Evolutionary conservation across 2,329 filamentous ascomycete species (phyloP).

Genomic region (Talaromyces sp.): DNA sequence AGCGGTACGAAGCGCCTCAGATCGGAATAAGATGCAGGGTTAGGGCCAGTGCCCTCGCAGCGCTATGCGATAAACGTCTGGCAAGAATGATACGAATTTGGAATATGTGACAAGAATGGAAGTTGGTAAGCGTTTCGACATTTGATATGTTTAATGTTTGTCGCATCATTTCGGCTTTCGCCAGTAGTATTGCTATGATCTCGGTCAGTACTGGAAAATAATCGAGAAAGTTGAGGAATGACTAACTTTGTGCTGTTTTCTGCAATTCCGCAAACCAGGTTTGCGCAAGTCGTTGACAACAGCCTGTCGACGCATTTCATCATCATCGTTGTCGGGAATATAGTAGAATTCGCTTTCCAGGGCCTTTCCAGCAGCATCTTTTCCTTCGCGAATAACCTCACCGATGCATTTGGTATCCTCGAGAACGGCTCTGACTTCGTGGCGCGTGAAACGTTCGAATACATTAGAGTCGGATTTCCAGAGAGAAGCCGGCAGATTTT

Average conservation of each 20-base stretch:
- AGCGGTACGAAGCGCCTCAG: background rate
- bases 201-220: slow-evolving; percentile 23
- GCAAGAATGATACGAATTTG: background rate
- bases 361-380: slow-evolving; percentile 89
- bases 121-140: background rate
- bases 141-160: slow-evolving; percentile 13
- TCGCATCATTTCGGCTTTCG: slow-evolving; percentile 55
- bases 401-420: slow-evolving; percentile 76
- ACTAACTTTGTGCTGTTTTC: slow-evolving; percentile 94
- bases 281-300: slow-evolving; percentile 84
- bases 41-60: slow-evolving; percentile 41
- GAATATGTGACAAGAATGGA: slow-evolving; percentile 19
- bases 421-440: slow-evolving; percentile 67
- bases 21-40: slow-evolving; percentile 24
- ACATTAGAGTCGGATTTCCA: slow-evolving; percentile 50
- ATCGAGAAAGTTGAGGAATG: slow-evolving; percentile 2
- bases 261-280: slow-evolving; percentile 80
- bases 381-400: slow-evolving; percentile 83
- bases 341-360: slow-evolving; percentile 98
- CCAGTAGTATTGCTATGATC: slow-evolving; percentile 66
- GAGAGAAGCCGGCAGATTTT: slow-evolving; percentile 69
- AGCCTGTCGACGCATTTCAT: slow-evolving; percentile 72
- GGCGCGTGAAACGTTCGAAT: slow-evolving; percentile 52
- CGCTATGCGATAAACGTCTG: slow-evolving; percentile 36
- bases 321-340: slow-evolving; percentile 77